Conservation (phyloP, 2,329 filamentous ascomycete species). For the Pyrenochaeta sp. region DNA sequence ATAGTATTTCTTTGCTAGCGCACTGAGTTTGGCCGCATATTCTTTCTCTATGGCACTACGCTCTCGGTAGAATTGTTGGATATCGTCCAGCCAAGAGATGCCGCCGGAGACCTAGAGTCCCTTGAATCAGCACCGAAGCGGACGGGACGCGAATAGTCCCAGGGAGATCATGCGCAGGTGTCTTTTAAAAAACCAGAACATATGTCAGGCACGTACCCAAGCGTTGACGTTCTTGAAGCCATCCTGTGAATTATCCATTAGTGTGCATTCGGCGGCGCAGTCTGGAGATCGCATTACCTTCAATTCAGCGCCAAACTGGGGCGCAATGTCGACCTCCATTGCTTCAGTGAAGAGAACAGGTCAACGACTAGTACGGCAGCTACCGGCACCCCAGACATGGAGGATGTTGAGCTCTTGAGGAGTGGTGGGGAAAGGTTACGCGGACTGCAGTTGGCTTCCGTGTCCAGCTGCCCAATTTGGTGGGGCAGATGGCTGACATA, state of each 20-base stretch:
- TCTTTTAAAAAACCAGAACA: neutral
- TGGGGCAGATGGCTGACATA: conserved; percentile 37
- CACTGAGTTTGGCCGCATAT: conserved; percentile 86
- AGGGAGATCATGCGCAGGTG: conserved; percentile 10
- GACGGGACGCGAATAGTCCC: conserved; percentile 8
- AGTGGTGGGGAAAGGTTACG: conserved; percentile 29
- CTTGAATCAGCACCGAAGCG: conserved; percentile 31
- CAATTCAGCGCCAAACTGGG: conserved; percentile 91
- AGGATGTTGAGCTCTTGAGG: conserved; percentile 22
- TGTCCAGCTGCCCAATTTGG: conserved; percentile 32
- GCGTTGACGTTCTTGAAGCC: conserved; percentile 93
- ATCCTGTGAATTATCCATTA: conserved; percentile 68
- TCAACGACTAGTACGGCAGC: conserved; percentile 24
- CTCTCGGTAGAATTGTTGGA: conserved; percentile 97
- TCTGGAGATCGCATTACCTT: conserved; percentile 69
- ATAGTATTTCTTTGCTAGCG: conserved; percentile 93
- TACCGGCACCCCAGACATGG: conserved; percentile 37
- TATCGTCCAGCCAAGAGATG: conserved; percentile 94
- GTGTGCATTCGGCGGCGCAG: conserved; percentile 26
- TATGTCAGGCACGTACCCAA: conserved; percentile 68
- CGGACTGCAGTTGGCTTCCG: conserved; percentile 23
- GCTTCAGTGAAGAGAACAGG: conserved; percentile 25
- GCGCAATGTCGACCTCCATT: conserved; percentile 85
- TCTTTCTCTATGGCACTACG: conserved; percentile 95
- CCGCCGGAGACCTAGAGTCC: conserved; percentile 73